Evolutionary conservation across 2,329 filamentous ascomycete genomes (phyloP).

Genomic region (Chaetomium sp.): DNA sequence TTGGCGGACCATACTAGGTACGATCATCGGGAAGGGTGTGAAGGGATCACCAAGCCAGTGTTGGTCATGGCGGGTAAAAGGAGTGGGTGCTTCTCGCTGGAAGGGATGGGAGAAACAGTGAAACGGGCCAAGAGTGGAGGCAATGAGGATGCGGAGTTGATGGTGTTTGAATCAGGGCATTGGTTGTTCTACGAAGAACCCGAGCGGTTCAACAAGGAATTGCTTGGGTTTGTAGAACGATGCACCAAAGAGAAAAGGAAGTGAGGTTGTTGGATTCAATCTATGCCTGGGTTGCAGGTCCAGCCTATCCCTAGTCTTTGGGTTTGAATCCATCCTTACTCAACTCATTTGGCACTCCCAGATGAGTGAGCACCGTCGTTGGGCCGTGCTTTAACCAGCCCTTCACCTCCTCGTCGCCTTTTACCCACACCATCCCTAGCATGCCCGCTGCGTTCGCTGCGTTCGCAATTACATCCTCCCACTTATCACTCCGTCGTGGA

Average conservation of each 20-base stretch:
- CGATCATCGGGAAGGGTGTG: constrained; percentile 36
- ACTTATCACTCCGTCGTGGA: constrained; percentile 33
- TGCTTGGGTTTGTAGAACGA: constrained; percentile 27
- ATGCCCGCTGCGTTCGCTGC: constrained; percentile 41
- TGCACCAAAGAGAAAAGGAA: constrained; percentile 2
- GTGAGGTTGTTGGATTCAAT: neutral
- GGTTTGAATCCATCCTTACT: neutral
- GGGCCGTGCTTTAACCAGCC: constrained; percentile 34
- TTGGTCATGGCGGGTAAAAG: constrained; percentile 33
- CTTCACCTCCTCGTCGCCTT: constrained; percentile 29
- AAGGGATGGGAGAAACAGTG: constrained; percentile 34
- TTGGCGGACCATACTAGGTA: constrained; percentile 36
- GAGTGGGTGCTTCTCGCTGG: constrained; percentile 34
- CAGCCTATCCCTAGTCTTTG: neutral
- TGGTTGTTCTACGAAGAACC: constrained; percentile 38
- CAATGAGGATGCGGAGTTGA: constrained; percentile 23
- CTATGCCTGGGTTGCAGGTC: neutral
- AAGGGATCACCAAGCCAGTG: constrained; percentile 29
- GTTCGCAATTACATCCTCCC: constrained; percentile 36
- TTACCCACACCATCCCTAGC: constrained; percentile 39
- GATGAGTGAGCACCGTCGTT: constrained; percentile 29
- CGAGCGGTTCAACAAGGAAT: constrained; percentile 31
- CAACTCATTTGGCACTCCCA: constrained; percentile 28
- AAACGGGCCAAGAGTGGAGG: constrained; percentile 23
- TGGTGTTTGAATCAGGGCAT: constrained; percentile 33